A percentile compares a stretch with the other conserved stretches of the same genome.
Conservation (phyloP, 148 eudicot genomes). For the Fallopia convolvulus region DNA sequence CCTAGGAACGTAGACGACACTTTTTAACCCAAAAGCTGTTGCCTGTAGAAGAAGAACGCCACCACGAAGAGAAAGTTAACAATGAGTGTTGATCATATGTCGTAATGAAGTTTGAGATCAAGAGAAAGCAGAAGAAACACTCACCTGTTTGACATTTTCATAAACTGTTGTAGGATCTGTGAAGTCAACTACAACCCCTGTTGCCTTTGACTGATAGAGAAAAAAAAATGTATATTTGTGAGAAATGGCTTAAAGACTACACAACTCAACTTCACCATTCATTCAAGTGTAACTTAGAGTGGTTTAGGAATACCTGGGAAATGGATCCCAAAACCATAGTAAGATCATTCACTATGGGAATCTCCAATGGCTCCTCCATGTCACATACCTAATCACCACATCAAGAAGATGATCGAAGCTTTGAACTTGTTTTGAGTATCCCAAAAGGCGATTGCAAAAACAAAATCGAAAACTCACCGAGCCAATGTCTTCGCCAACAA, state of each 20-base stretch:
- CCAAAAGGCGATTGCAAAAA: neutral
- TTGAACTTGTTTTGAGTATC: neutral
- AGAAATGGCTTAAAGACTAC: neutral
- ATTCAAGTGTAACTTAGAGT: neutral
- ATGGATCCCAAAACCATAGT: conserved; percentile 91
- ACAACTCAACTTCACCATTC: neutral
- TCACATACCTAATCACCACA: conserved; percentile 48
- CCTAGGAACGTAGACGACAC: conserved; percentile 83
- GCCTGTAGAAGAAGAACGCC: conserved; percentile 35
- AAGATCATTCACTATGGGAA: conserved; percentile 79
- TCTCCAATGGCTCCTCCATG: conserved; percentile 88
- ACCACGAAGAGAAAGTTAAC: neutral
- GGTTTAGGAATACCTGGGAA: conserved; percentile 66
- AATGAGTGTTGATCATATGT: neutral
- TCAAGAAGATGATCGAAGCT: neutral
- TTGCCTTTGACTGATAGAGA: conserved; percentile 44
- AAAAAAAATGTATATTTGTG: neutral
- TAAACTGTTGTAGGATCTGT: conserved; percentile 84
- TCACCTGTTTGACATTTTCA: conserved; percentile 86
- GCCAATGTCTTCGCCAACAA: conserved; percentile 82
- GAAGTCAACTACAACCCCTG: conserved; percentile 76
- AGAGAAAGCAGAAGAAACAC: conserved; percentile 10
- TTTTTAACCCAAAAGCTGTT: conserved; percentile 89
- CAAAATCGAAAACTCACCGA: conserved; percentile 22
- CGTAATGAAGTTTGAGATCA: neutral